Evolutionary conservation across 805 yeast species (phyloP).

Genomic region (Zygoascus bituminiphila): DNA sequence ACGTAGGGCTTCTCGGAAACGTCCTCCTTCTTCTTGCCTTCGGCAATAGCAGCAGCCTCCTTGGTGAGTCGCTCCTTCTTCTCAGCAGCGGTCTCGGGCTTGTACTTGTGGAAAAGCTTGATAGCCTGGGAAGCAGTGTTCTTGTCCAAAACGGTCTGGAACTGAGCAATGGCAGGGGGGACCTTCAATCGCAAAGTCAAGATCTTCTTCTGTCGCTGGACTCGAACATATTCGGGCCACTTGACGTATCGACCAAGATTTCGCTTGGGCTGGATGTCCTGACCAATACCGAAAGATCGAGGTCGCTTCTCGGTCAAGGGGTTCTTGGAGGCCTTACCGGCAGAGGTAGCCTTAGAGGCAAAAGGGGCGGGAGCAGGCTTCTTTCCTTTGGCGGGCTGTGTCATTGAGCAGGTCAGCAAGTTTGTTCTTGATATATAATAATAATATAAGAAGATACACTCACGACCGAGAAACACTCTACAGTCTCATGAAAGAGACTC

Average conservation of each 20-base stretch:
- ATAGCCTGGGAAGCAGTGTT: conserved; percentile 96
- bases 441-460: neutral
- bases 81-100: conserved; percentile 96
- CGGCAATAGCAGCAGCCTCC: conserved; percentile 98
- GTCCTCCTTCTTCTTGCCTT: conserved; percentile 94
- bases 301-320: conserved; percentile 87
- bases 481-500: conserved; percentile 25
- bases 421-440: conserved; percentile 5
- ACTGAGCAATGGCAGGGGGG: conserved; percentile 97
- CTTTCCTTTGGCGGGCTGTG: conserved; percentile 35
- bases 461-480: conserved; percentile 21
- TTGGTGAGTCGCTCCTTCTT: conserved; percentile 98
- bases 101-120: conserved; percentile 97
- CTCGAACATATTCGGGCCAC: conserved; percentile 98
- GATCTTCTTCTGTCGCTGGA: conserved; percentile 98
- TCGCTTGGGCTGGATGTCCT: conserved; percentile 90
- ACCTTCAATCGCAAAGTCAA: conserved; percentile 93
- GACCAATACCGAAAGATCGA: conserved; percentile 94
- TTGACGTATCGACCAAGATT: conserved; percentile 95
- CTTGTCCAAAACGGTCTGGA: conserved; percentile 93
- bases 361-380: conserved; percentile 99
- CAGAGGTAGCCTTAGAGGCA: conserved; percentile 49
- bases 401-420: conserved; percentile 23
- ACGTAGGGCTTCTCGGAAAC: conserved; percentile 95
- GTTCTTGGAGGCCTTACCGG: conserved; percentile 42